These are phyloP conservation scores for rapeseed (Brassica napus) DNA, from an alignment of 345 rosid species.

Conservation along the genomic window DNA sequence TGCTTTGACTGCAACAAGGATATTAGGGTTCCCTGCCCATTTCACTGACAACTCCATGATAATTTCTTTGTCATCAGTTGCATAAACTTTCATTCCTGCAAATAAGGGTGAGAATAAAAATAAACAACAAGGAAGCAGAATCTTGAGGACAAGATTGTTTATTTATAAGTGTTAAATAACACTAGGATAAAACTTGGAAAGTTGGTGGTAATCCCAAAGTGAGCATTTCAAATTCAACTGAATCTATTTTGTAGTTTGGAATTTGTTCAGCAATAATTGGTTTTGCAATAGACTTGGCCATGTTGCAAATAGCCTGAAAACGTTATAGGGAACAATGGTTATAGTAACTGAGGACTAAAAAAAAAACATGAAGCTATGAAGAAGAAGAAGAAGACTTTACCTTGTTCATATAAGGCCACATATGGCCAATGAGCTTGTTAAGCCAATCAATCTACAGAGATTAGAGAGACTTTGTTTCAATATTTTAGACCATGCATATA, in stretches of 20 bases:
- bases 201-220: constrained; percentile 89
- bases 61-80: constrained; percentile 91
- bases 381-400: constrained; percentile 40
- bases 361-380: constrained; percentile 17
- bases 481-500: neutral
- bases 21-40: constrained; percentile 95
- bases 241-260: constrained; percentile 81
- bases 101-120: neutral
- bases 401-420: constrained; percentile 96
- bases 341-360: neutral
- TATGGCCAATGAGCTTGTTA: constrained; percentile 65
- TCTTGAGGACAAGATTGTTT: neutral
- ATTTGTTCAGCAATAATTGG: constrained; percentile 94
- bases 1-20: constrained; percentile 72
- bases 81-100: constrained; percentile 88
- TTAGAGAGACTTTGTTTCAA: neutral
- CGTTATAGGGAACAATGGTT: constrained; percentile 21
- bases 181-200: constrained; percentile 53
- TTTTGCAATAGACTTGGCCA: constrained; percentile 58
- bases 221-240: constrained; percentile 85
- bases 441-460: constrained; percentile 89
- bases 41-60: constrained; percentile 85
- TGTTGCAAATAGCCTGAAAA: constrained; percentile 80
- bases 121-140: constrained; percentile 6
- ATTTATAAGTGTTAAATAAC: neutral